Conservation (phyloP, 139 green algal species). For the Chlorella sp. region DNA sequence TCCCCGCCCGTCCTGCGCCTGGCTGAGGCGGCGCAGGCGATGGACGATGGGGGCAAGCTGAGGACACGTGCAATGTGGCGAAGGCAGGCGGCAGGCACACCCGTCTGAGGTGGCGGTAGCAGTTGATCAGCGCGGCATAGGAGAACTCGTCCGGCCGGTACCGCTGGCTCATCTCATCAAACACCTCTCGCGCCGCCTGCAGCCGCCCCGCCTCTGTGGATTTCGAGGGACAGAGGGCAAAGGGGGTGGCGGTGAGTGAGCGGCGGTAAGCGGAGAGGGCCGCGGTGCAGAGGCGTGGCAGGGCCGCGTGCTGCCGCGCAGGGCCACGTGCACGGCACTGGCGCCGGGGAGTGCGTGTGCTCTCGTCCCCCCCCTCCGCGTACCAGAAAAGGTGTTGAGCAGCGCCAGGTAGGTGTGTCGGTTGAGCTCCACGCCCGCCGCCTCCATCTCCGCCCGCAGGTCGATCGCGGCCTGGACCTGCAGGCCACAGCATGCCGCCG, state of each 20-base stretch:
- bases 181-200: background rate
- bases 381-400: slow-evolving; percentile 21
- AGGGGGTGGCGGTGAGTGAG: too few relatives aligned
- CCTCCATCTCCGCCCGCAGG: slow-evolving; percentile 24
- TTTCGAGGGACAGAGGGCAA: background rate
- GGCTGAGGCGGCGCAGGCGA: too few relatives aligned
- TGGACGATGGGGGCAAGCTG: too few relatives aligned
- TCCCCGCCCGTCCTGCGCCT: too few relatives aligned
- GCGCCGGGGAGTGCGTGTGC: too few relatives aligned
- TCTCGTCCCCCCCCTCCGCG: background rate
- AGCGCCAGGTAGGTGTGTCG: slow-evolving; percentile 28
- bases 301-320: too few relatives aligned
- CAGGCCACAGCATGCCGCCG: too few relatives aligned
- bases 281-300: too few relatives aligned
- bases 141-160: slow-evolving; percentile 8
- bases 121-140: slow-evolving; percentile 18
- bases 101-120: slow-evolving; percentile 6
- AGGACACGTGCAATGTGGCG: too few relatives aligned
- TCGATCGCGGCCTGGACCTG: too few relatives aligned
- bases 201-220: slow-evolving; percentile 17
- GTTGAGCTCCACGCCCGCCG: background rate
- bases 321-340: too few relatives aligned
- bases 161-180: slow-evolving; percentile 7
- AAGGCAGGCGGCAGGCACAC: background rate
- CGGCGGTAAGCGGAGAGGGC: too few relatives aligned